phyloP scores from a whole-genome alignment of 371 early-diverging fungal genomes.

The Lichtheimia ramosa region DNA sequence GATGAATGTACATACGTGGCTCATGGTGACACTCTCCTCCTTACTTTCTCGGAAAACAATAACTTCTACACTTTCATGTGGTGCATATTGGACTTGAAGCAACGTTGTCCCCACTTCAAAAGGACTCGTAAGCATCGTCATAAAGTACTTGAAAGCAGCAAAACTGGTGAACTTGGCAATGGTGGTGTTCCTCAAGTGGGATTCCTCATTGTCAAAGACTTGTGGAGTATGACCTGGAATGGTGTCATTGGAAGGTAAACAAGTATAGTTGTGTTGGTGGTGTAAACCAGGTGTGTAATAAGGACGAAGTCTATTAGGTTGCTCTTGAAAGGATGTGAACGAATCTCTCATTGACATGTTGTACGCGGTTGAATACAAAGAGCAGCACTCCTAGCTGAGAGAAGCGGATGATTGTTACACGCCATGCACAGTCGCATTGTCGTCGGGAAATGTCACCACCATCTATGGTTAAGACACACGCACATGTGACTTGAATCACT shows the following conservation, averaged over 20 bases:
- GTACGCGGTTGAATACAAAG: too few relatives aligned
- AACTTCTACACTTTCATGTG: conserved; percentile 52
- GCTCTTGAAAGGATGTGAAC: neutral
- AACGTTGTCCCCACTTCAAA: conserved; percentile 78
- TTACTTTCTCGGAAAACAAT: conserved; percentile 23
- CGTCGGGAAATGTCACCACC: too few relatives aligned
- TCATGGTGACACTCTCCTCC: conserved; percentile 1
- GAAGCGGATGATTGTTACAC: too few relatives aligned
- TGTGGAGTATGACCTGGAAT: conserved; percentile 29
- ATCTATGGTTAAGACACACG: too few relatives aligned
- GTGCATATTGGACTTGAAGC: conserved; percentile 79
- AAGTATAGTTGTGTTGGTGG: conserved; percentile 44
- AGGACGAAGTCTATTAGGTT: conserved; percentile 35
- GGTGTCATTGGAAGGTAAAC: conserved; percentile 36
- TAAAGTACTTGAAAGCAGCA: conserved; percentile 65
- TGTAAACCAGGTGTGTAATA: conserved; percentile 50
- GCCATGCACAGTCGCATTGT: too few relatives aligned
- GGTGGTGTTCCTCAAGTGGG: conserved; percentile 33
- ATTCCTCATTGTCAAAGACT: conserved; percentile 18
- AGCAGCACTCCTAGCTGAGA: too few relatives aligned
- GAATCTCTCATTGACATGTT: conserved; percentile 6
- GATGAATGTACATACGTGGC: neutral
- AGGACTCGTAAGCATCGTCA: conserved; percentile 68
- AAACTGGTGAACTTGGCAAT: conserved; percentile 54
- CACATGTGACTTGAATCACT: too few relatives aligned